Evolutionary conservation across 129 eudicot genomes (phyloP).

Genomic region (Erigeron canadensis): DNA sequence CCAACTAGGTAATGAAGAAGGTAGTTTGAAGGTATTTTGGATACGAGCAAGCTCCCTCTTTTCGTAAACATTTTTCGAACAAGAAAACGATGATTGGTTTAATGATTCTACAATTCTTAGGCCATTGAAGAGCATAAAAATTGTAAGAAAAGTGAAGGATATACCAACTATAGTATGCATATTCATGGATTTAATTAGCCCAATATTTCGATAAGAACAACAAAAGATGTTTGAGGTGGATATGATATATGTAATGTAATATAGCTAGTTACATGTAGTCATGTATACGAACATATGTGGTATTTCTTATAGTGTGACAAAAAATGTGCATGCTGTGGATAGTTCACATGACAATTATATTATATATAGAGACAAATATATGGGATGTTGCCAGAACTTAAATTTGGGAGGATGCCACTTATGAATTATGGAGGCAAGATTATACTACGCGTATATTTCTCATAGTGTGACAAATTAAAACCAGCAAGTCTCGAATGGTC

Average conservation of each 20-base stretch:
- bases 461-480: too few relatives aligned
- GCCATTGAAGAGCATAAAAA: conserved; percentile 17
- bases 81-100: neutral
- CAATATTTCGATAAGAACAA: conserved; percentile 2
- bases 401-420: conserved; percentile 24
- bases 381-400: conserved; percentile 33
- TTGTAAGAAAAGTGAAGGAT: conserved; percentile 7
- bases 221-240: conserved; percentile 8
- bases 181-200: neutral
- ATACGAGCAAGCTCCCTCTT: conserved; percentile 30
- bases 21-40: conserved; percentile 49
- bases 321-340: conserved; percentile 19
- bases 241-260: conserved; percentile 1
- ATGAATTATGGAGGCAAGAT: neutral
- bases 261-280: neutral
- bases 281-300: too few relatives aligned
- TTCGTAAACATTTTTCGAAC: neutral
- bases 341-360: conserved; percentile 16
- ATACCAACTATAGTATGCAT: conserved; percentile 15
- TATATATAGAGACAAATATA: conserved; percentile 19
- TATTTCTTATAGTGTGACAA: too few relatives aligned
- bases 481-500: too few relatives aligned
- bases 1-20: conserved; percentile 53
- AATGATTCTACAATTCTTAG: conserved; percentile 20
- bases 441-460: too few relatives aligned